Evolutionary conservation across 768 basidiomycete species (phyloP).

Genomic region (Rhodotorula graminis): DNA sequence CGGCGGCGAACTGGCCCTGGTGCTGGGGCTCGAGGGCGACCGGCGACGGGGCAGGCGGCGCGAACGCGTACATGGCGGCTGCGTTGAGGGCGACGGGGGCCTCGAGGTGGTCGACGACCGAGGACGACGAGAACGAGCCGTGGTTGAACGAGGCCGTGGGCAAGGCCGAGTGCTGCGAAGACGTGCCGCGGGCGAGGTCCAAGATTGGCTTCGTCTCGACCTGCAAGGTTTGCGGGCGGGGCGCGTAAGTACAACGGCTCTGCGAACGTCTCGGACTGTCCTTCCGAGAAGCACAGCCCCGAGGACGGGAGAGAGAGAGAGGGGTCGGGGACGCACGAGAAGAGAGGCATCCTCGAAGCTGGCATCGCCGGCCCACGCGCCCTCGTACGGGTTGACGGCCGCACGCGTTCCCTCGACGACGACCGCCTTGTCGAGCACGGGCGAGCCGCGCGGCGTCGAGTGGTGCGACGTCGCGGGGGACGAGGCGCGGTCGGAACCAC

Average conservation of each 20-base stretch:
- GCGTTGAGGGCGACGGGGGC: rapidly evolving
- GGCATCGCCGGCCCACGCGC: neutral
- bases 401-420: neutral
- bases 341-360: neutral
- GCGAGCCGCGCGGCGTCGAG: conserved; percentile 12
- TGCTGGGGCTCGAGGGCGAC: neutral
- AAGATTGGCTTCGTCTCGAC: neutral
- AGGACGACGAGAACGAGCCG: neutral
- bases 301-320: too few species aligned
- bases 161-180: neutral
- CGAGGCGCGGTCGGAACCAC: neutral
- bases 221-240: neutral
- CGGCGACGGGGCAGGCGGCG: neutral
- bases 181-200: neutral
- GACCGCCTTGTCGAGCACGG: neutral
- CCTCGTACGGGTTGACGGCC: neutral
- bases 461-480: conserved; percentile 18
- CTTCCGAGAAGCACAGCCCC: too few species aligned
- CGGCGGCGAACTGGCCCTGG: neutral
- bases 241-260: neutral
- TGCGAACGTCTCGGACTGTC: neutral
- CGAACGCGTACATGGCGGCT: neutral
- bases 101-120: neutral
- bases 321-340: neutral
- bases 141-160: neutral